Percentiles rank a stretch among this genome's conserved stretches.
These are phyloP conservation scores for Canavalia gladiata DNA, from an alignment of 306 rosid species.

Conservation along the genomic window DNA sequence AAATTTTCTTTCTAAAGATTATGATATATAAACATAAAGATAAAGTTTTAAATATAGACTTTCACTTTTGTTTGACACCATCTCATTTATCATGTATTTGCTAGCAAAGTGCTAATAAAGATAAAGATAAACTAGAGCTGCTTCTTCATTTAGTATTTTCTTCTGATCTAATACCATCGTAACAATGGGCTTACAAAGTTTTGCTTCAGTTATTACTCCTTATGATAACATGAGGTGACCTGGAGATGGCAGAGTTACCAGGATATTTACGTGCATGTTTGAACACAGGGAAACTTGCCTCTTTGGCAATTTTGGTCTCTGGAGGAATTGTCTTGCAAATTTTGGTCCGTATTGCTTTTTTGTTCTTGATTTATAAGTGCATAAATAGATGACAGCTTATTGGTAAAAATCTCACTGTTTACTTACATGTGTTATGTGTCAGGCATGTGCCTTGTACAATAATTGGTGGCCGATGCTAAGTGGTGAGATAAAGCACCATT, in stretches of 20 bases:
- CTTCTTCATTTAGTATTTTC: constrained; percentile 21
- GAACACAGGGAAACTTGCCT: constrained; percentile 76
- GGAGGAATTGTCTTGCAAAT: constrained; percentile 90
- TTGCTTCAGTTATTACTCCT: constrained; percentile 58
- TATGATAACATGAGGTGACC: constrained; percentile 61
- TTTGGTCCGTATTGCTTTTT: constrained; percentile 67
- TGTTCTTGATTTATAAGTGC: constrained; percentile 22
- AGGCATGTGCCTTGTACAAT: constrained; percentile 95
- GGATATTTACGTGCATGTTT: constrained; percentile 73
- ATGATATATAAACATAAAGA: background rate
- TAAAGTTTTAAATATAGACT: background rate
- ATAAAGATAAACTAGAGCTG: background rate
- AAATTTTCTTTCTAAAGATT: constrained; percentile 8
- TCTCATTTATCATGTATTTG: constrained; percentile 12
- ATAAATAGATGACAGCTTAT: constrained; percentile 30
- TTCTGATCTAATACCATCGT: constrained; percentile 11
- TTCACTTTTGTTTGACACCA: background rate
- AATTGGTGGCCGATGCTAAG: constrained; percentile 99
- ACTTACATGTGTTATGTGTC: constrained; percentile 51
- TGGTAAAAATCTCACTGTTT: background rate
- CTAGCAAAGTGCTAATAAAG: background rate
- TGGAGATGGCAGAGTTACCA: constrained; percentile 85
- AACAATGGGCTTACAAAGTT: background rate
- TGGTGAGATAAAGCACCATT: constrained; percentile 58
- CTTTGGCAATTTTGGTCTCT: constrained; percentile 83